Evolutionary conservation across 1,284 basidiomycete species (phyloP), one percentile per base, ranked within the genome.

Genomic region (Melampsora americana): DNA sequence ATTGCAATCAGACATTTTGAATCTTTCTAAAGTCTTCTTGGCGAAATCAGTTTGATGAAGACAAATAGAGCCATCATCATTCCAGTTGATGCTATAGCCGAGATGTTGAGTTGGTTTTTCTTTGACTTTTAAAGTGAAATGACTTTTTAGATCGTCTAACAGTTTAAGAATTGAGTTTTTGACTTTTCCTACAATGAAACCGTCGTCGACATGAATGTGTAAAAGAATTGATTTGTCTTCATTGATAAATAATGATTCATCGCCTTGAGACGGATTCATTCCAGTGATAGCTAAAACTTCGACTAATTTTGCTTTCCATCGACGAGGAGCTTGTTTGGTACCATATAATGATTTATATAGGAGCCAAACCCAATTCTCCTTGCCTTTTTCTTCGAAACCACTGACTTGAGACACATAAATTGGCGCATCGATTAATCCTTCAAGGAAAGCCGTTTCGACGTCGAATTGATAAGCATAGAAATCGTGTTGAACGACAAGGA

Each of bases 131-230:
- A 66, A 4, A 7, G 12, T 20, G 66, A 46, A 53, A 2, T 3
- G 4, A 50, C 48, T 48, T n/a, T 26, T 48, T 9, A 67, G 20
- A 16, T 53, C 14, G 16, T 50, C 20, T 32, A 23, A 20, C 2
- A 67, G n/a, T 53, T 42, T 50, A 2, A 9, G 14, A 35, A 67
- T 46, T 14, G 23, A 6, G 12, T 4, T 16, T 14, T 23, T 12
- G 48, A 4, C 44, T n/a, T n/a, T 26, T 5, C 60, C n/a, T 26
- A 62, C 26, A 18, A 62, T 5, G 18, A 62, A 62, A 5, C 60
- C 60, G 26, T 62, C 28, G 18, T 62, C 60, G 6, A 62, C 60
- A 26, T 62, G 60, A 16, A 62, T 35, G 23, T 62, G 60, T 3
- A 62, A 20, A 35, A 26, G 23, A 2, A 62, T 18, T 6, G 28